These are phyloP conservation scores for Sphagnurus paluster DNA, from an alignment of 1,284 basidiomycete species.

Conservation along the genomic window DNA sequence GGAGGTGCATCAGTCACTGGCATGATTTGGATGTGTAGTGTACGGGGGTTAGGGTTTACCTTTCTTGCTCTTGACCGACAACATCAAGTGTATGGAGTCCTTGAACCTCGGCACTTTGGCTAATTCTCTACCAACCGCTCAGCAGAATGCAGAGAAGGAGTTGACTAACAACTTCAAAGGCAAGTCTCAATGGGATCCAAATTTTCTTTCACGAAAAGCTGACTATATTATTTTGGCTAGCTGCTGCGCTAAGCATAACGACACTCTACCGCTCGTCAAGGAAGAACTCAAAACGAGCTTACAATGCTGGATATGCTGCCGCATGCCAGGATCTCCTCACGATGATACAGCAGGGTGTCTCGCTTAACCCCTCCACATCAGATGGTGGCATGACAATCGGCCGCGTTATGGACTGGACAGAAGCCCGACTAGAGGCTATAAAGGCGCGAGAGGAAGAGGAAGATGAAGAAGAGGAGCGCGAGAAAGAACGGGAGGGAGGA, in stretches of 20 bases:
- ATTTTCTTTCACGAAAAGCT: constrained; percentile 5
- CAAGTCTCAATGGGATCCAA: constrained; percentile 25
- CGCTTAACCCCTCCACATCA: constrained; percentile 38
- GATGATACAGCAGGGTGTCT: constrained; percentile 81
- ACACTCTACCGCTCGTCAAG: constrained; percentile 76
- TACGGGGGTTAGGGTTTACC: constrained; percentile 13
- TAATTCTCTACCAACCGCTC: constrained; percentile 62
- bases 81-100: constrained; percentile 53
- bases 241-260: constrained; percentile 79
- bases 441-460: constrained; percentile 72
- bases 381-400: constrained; percentile 67
- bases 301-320: constrained; percentile 73
- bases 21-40: neutral
- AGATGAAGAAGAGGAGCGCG: constrained; percentile 72
- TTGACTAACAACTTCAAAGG: constrained; percentile 80
- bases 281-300: constrained; percentile 71
- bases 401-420: constrained; percentile 77
- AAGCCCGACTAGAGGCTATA: constrained; percentile 70
- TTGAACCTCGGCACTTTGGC: constrained; percentile 75
- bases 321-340: constrained; percentile 76
- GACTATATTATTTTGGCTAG: constrained; percentile 36
- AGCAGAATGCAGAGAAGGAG: constrained; percentile 74
- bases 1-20: neutral
- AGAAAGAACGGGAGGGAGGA: constrained; percentile 45
- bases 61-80: constrained; percentile 14